These are phyloP conservation scores for Pseudogymnoascus sp. DNA, from an alignment of 2,329 filamentous ascomycete genomes.

Conservation along the genomic window DNA sequence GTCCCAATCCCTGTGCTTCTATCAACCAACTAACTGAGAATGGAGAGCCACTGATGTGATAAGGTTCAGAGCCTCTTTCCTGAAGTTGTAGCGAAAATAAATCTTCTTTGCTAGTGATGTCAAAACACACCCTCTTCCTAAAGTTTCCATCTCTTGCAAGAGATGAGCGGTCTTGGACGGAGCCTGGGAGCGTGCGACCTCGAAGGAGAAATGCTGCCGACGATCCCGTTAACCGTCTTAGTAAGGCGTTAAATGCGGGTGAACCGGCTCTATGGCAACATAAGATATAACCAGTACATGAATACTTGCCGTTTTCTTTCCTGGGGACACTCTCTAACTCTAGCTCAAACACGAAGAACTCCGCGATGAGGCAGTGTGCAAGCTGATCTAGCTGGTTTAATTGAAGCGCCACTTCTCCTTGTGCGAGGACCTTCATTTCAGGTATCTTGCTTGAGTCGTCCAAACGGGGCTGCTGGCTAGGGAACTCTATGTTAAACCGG, in stretches of 20 bases:
- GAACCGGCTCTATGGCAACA: slow-evolving; percentile 17
- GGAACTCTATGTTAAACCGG: slow-evolving; percentile 22
- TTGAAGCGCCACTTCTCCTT: slow-evolving; percentile 14
- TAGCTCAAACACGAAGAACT: slow-evolving; percentile 23
- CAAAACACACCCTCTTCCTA: slow-evolving; percentile 19
- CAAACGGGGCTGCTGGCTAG: slow-evolving; percentile 10
- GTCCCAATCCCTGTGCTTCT: slow-evolving; percentile 12
- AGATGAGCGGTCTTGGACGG: slow-evolving; percentile 19
- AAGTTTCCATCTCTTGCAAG: slow-evolving; percentile 19
- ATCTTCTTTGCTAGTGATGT: slow-evolving; percentile 16
- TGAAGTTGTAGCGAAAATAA: slow-evolving; percentile 16
- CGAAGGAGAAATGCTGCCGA: slow-evolving; percentile 20
- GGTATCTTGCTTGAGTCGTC: slow-evolving; percentile 16
- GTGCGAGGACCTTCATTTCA: slow-evolving; percentile 17
- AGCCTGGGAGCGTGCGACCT: slow-evolving; percentile 17
- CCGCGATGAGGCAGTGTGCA: slow-evolving; percentile 19
- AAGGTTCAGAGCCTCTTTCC: slow-evolving; percentile 15
- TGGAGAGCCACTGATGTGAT: slow-evolving; percentile 14
- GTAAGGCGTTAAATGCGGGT: slow-evolving; percentile 17
- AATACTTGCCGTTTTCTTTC: slow-evolving; percentile 19
- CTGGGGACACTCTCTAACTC: slow-evolving; percentile 14
- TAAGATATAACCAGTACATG: slow-evolving; percentile 19
- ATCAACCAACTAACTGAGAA: slow-evolving; percentile 17
- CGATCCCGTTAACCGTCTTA: slow-evolving; percentile 16
- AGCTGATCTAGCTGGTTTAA: slow-evolving; percentile 19